Evolutionary conservation across 257 asterid genomes (phyloP), one percentile per base, ranked within the genome.

Genomic region (Anisodus acutangulus): DNA sequence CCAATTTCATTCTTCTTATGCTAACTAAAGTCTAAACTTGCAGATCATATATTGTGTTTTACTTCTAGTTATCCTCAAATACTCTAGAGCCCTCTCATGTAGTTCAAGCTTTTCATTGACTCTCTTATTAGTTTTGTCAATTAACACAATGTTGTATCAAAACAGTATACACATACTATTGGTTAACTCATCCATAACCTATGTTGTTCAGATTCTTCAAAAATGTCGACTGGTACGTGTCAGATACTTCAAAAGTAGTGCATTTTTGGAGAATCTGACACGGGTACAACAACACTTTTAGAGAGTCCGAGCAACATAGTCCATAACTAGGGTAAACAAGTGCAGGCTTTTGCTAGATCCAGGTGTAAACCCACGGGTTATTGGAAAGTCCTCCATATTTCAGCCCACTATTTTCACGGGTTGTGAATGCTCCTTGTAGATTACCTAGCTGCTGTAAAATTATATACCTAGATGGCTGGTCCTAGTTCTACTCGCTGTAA

Each of bases 291-390:
- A 31, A 31, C 35, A 31, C 35, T 31, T 31, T 31, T 31, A 31
- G 35, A 31, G 35, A 31, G 35, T 31, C 35, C 35, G 35, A 31
- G 35, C 35, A 31, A 31, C 35, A 31, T 1, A 31, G 35, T 76
- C n/a, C 47, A 51, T 76, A 26, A 53, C 22, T 53, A 76, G 63
- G 81, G 64, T 76, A 53, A 76, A 76, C 39, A 76, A 76, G 81
- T 51, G 51, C 47, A 76, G 11, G 7, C 26, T 13, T 58, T 43
- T 22, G 63, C 45, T 76, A 76, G 47, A 76, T 49, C 13, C 62
- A 22, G 41, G 63, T 76, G 41, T 51, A 76, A 51, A 51, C 8
- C 19, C 43, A 51, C 45, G 11, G 11, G 62, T 74, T 74, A 49
- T 22, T 19, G 16, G 62, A n/a, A 74, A 49, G 35, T 49, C 81